Evolutionary conservation across 805 yeast genomes (phyloP).

Genomic region (Ogataea minuta): DNA sequence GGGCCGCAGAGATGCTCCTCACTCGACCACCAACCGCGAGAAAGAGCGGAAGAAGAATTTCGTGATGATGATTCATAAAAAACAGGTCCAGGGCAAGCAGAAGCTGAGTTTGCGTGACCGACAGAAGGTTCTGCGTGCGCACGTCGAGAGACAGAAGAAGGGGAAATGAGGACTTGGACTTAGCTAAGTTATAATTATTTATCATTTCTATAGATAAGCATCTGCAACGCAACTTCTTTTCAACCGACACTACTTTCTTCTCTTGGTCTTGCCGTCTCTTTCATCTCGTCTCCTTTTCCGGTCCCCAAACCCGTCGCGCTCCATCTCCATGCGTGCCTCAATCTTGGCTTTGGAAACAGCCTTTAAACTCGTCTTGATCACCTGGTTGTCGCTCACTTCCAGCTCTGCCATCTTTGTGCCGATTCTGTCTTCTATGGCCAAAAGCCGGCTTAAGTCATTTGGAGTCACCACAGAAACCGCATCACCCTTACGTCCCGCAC

Average conservation of each 20-base stretch:
- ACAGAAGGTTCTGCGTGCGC: conserved; percentile 83
- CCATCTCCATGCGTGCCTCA: conserved; percentile 93
- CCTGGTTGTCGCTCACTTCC: conserved; percentile 68
- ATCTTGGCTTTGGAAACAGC: conserved; percentile 79
- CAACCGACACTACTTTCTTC: conserved; percentile 5
- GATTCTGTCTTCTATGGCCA: conserved; percentile 84
- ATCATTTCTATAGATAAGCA: background rate
- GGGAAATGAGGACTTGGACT: conserved; percentile 43
- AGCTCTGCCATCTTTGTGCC: conserved; percentile 75
- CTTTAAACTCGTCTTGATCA: conserved; percentile 69
- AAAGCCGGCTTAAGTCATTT: conserved; percentile 75
- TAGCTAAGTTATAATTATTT: background rate
- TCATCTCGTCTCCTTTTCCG: conserved; percentile 26
- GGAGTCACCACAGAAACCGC: conserved; percentile 82
- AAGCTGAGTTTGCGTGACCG: conserved; percentile 87
- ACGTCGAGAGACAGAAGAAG: conserved; percentile 85
- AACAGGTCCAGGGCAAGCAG: conserved; percentile 90
- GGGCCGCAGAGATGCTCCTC: conserved; percentile 74
- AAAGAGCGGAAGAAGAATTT: conserved; percentile 98
- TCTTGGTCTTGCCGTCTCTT: conserved; percentile 12
- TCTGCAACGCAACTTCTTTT: too few species aligned
- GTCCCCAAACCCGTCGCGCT: conserved; percentile 84
- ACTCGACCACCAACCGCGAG: conserved; percentile 92
- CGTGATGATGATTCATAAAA: conserved; percentile 97
- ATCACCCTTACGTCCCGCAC: conserved; percentile 92